Evolutionary conservation across 2,329 filamentous ascomycete species (phyloP), one percentile per base, ranked within the genome.

Genomic region (Sclerotinia sclerotiorum): DNA sequence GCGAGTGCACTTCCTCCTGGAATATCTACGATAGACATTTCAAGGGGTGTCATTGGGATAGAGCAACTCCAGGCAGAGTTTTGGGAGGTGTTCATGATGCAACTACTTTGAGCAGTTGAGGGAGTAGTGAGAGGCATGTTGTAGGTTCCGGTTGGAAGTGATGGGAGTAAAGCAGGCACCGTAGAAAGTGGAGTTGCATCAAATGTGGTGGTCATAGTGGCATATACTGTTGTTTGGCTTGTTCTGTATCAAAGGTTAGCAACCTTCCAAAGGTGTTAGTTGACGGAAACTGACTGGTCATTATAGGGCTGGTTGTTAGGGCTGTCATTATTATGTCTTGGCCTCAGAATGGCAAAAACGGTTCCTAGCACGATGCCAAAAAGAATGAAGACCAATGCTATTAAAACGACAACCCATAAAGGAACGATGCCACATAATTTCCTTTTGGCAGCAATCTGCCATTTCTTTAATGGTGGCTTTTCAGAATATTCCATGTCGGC

Each of bases 41-140:
- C 72, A 61, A 73, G 71, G 52, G 70, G 67, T 60, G 51, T 66
- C 54, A 70, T 68, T 32, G 68, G 39, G 42, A 90, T 80, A 17
- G 85, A 81, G 75, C 89, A 92, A 69, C 82, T 85, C 89, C 89
- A 92, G 0, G 88, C 85, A 62, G 81, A 77, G n/a, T 81, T 79
- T 72, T 88, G 84, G 0, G 77, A 81, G 0, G 82, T 80, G 68
- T 89, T 82, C 44, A 81, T 81, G 69, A 91, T 81, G 75, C 89
- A 92, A 0, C 82, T 81, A 52, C 81, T 82, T 21, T 85, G 83
- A 2, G 80, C 79, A 66, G 82, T 80, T 66, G 81, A 82, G 3
- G 83, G 79, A 57, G 82, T 79, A 5, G 87, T 78, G 5, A 82
- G 73, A 6, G 86, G 84, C n/a, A 92, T 76, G 29, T 79, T 78